Evolutionary conservation across 768 basidiomycete species (phyloP), one percentile per base, ranked within the genome.

Genomic region (Auriculariales sp.): DNA sequence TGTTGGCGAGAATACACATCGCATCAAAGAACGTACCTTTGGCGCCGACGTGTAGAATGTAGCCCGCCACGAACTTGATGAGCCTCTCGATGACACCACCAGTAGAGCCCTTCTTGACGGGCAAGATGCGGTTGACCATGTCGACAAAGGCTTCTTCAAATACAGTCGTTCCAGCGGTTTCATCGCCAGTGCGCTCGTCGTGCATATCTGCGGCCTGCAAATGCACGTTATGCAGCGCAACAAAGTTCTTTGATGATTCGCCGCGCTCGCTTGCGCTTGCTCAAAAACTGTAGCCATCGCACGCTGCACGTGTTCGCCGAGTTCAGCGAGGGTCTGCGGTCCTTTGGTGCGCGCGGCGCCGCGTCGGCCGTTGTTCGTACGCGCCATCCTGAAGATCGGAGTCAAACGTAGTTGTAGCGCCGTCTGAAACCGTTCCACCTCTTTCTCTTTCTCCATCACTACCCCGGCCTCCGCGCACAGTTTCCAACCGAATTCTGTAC

Each of bases 191-290:
- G 57, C 76, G 81, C 50, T 68, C 57, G 47, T 73, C 70, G 29
- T 69, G 66, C n/a, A 74, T 59, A 12, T 66, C 57, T 1, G 81
- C 77, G 9, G 81, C 81, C 48, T 83, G 72, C 3, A 65, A 50
- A 50, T 93, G 89, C 34, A 93, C 64, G 62, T 89, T 89, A 69
- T 87, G 71, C 3, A 95, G 73, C 0, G 79, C 78, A 34, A 89
- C 81, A 47, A 81, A 69, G 65, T 95, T 94, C 71, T 95, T 95
- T 82, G 79, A 63, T 97, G 92, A 61, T 88, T 91, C 7, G 85
- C 79, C 12, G 71, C 63, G 0, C 82, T 77, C 5, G 61, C 66
- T 61, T 92, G 88, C 0, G 72, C 84, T 64, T 94, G 85, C 27
- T 84, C 78, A 53, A 93, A 87, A 36, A 91, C 85, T 29, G 73